Evolutionary conservation across 129 eudicot species (phyloP).

Genomic region (Chrysanthemum makinoi): DNA sequence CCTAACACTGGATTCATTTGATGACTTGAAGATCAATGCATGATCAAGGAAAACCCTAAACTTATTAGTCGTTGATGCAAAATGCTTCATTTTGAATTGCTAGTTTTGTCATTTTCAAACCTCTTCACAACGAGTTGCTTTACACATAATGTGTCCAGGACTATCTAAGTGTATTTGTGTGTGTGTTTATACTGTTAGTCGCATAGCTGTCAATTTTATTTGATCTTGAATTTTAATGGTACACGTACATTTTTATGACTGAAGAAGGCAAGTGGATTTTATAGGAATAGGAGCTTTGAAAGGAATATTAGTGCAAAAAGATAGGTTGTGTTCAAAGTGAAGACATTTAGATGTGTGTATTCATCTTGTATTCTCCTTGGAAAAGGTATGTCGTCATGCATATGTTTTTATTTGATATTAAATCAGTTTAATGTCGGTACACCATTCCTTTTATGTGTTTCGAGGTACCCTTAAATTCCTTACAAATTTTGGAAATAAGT

Average conservation of each 20-base stretch:
- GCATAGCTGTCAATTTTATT: constrained; percentile 12
- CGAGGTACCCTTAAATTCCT: constrained; percentile 26
- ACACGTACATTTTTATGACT: neutral
- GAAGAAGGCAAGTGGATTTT: no score
- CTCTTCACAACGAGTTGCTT: constrained; percentile 4
- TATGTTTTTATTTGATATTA: constrained; percentile 8
- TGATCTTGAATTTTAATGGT: constrained; percentile 17
- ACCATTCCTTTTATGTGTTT: constrained; percentile 21
- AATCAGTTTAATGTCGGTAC: constrained; percentile 27
- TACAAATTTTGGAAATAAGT: constrained; percentile 30
- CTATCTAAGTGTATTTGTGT: constrained; percentile 24
- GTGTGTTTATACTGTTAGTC: constrained; percentile 37
- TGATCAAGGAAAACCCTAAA: constrained; percentile 36
- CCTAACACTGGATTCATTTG: constrained; percentile 20
- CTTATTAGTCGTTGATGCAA: constrained; percentile 14
- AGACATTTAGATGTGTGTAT: constrained; percentile 25
- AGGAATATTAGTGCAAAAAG: constrained; percentile 6
- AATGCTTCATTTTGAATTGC: constrained; percentile 13
- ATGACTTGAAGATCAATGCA: constrained; percentile 6
- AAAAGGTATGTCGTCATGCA: constrained; percentile 16
- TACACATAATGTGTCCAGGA: constrained; percentile 27
- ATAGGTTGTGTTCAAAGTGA: neutral
- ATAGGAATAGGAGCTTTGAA: neutral
- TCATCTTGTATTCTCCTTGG: constrained; percentile 19
- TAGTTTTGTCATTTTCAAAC: constrained; percentile 11